These are phyloP conservation scores for Conidiobolus incongruus DNA, from an alignment of 371 early-diverging fungal genomes.

Conservation along the genomic window DNA sequence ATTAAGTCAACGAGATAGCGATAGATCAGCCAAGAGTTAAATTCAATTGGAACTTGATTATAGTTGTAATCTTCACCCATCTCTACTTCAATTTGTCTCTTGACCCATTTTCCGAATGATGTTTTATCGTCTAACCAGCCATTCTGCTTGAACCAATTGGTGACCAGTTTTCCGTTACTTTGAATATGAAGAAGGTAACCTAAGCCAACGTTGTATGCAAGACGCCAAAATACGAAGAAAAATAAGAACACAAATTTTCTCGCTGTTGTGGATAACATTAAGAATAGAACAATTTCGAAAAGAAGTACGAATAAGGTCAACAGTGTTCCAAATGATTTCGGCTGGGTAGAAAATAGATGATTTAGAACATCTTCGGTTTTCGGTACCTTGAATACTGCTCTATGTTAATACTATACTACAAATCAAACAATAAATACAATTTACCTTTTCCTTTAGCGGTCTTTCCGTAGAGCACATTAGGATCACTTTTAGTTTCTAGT, in stretches of 20 bases:
- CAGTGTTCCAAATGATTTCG: conserved; percentile 45
- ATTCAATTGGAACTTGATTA: conserved; percentile 70
- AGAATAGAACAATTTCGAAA: conserved; percentile 32
- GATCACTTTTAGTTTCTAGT: no score
- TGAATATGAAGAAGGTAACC: conserved; percentile 64
- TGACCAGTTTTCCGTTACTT: conserved; percentile 43
- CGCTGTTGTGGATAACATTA: conserved; percentile 21
- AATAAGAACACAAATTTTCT: conserved; percentile 31
- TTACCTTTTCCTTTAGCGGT: no score
- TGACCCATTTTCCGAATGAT: conserved; percentile 24
- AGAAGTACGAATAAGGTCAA: conserved; percentile 41
- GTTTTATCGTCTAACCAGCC: conserved; percentile 31
- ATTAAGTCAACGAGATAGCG: conserved; percentile 85
- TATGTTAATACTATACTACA: no score
- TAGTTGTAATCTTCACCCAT: conserved; percentile 73
- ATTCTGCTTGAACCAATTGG: conserved; percentile 29
- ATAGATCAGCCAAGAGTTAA: conserved; percentile 86
- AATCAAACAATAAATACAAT: no score
- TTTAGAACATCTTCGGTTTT: conserved; percentile 50
- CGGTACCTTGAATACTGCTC: conserved; percentile 53
- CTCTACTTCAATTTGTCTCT: conserved; percentile 44
- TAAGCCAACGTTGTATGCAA: conserved; percentile 67
- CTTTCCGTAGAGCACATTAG: no score
- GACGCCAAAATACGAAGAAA: conserved; percentile 66
- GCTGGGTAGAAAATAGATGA: conserved; percentile 33